Base-by-base conservation (phyloP, 192 early-diverging fungal species). In the Linnemannia zychae region DNA sequence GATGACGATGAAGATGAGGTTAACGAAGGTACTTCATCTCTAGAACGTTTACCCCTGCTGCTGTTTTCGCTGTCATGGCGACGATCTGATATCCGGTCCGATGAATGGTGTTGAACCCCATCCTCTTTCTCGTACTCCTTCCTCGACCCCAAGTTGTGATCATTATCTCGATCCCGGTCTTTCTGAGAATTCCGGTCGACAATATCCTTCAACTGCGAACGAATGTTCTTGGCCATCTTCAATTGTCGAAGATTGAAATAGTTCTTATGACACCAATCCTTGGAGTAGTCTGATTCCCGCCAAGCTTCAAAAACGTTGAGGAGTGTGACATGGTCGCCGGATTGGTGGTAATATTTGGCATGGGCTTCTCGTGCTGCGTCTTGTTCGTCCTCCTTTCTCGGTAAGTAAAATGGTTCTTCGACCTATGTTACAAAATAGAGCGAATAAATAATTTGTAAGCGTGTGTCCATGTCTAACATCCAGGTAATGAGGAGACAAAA, bases 241-340 rank as follows among this genome's bases (percentile, higher is more conserved):
- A 99, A 90, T 3, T 95, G 91, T 28, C 96, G 92, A 76, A 91
- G 81, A 80, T 98, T 96, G 31, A 99, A 87, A 67, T 93, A 99
- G 80, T 98, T 96, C 44, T 97, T 95, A 81, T 93, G 93, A 86
- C 98, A 99, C 98, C 98, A 99, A n/a, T 88, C 88, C 72, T 91
- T 92, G 73, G 90, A 88, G 72, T 92, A 91, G 34, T 88, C 82
- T 34, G 88, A 77, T 12, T 91, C 90, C 47, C 94, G 93, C 97
- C 97, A 99, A 78, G 87, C 88, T 48, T 94, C 90, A 87, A 89
- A 96, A 28, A 99, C 94, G 1, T 95, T 93, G 34, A 99, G 84
- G 28, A 98, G 87, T 7, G 96, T 96, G 75, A 99, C 88, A 75
- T 99, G 98, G 86, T 99, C 98, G 28, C 97, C 98, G 24, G 96